These are phyloP conservation scores for Fraxinus angustifolia DNA, from an alignment of 305 asterid species.

Conservation along the genomic window DNA sequence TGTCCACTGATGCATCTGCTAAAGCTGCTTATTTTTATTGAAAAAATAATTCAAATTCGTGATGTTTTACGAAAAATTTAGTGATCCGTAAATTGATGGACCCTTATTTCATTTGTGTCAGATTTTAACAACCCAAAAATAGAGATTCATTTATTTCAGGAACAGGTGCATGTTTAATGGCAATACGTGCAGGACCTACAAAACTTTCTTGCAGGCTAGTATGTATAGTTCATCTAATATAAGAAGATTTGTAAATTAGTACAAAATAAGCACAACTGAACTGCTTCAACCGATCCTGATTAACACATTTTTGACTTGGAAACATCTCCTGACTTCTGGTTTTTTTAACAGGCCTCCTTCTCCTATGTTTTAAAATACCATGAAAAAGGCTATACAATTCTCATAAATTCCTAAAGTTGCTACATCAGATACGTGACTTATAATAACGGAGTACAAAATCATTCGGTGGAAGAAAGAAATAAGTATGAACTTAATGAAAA, in stretches of 20 bases:
- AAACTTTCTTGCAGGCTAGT: background rate
- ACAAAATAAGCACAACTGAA: background rate
- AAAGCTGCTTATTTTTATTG: background rate
- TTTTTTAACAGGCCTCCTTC: background rate
- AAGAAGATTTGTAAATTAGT: background rate
- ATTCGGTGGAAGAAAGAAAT: background rate
- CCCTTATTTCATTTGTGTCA: background rate
- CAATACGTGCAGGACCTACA: background rate
- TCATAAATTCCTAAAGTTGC: constrained; percentile 9
- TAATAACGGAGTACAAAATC: background rate
- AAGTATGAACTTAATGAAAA: constrained; percentile 12
- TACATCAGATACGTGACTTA: background rate
- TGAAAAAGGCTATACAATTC: constrained; percentile 8
- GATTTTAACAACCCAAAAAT: background rate
- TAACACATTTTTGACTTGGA: background rate
- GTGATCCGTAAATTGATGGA: background rate
- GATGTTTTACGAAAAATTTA: background rate
- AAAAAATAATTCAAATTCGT: background rate
- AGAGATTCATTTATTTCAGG: background rate
- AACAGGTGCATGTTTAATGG: background rate
- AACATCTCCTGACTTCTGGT: background rate
- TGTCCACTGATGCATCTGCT: background rate
- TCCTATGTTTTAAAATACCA: background rate
- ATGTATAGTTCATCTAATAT: background rate
- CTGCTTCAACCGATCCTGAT: constrained; percentile 1